These are phyloP conservation scores for Purshia tridentata DNA, from an alignment of 306 rosid genomes.

Conservation along the genomic window DNA sequence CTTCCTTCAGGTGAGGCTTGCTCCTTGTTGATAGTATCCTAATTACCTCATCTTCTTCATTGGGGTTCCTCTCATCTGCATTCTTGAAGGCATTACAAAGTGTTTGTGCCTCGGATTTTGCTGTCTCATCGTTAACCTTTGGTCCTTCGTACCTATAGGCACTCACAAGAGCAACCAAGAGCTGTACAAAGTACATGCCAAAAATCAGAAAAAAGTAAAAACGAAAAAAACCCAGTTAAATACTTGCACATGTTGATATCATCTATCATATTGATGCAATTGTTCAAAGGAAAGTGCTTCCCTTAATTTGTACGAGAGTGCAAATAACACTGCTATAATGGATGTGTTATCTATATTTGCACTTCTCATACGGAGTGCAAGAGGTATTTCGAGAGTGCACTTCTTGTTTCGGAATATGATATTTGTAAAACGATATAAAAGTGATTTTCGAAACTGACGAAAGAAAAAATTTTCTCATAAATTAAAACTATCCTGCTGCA, in stretches of 20 bases:
- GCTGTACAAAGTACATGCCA: slow-evolving; percentile 41
- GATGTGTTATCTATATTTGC: no score
- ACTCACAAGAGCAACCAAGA: slow-evolving; percentile 79
- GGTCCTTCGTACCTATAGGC: slow-evolving; percentile 94
- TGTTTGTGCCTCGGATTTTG: slow-evolving; percentile 63
- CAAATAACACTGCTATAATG: background rate
- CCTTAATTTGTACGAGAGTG: no score
- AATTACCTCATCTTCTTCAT: slow-evolving; percentile 70
- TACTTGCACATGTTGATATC: background rate
- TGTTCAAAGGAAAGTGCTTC: background rate
- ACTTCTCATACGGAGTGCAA: no score
- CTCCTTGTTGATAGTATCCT: slow-evolving; percentile 77
- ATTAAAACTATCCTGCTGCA: no score
- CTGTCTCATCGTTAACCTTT: slow-evolving; percentile 54
- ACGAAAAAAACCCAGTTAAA: background rate
- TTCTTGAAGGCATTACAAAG: slow-evolving; percentile 55
- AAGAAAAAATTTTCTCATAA: no score
- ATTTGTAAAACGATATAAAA: background rate
- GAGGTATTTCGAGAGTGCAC: no score
- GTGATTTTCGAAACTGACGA: background rate
- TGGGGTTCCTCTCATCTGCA: slow-evolving; percentile 39
- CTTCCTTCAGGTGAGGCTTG: slow-evolving; percentile 60
- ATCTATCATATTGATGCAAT: background rate
- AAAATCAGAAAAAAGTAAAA: background rate
- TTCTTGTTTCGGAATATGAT: no score